Conservation (phyloP, 768 basidiomycete genomes). For the Crepidotus variabilis region DNA sequence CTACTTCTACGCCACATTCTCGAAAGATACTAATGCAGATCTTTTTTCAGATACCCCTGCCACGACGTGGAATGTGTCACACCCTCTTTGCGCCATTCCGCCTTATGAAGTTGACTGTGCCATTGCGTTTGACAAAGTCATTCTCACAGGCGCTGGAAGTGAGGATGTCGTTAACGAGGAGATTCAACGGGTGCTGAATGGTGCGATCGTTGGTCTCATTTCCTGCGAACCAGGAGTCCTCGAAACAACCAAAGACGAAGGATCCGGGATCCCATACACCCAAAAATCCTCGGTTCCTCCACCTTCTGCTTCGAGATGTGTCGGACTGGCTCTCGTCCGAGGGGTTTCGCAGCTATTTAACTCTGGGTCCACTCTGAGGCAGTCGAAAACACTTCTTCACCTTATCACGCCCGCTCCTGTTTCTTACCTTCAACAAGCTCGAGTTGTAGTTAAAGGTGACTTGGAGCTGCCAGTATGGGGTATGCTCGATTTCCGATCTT, state of each 20-base stretch:
- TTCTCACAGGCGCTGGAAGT: constrained; percentile 67
- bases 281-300: constrained; percentile 53
- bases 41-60: constrained; percentile 32
- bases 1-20: constrained; percentile 64
- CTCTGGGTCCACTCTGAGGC: background rate
- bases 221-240: constrained; percentile 41
- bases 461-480: constrained; percentile 86
- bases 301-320: constrained; percentile 57
- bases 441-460: constrained; percentile 79
- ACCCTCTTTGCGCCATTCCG: constrained; percentile 61
- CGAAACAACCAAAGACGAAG: constrained; percentile 19
- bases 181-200: constrained; percentile 69
- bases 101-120: constrained; percentile 72
- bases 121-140: constrained; percentile 55
- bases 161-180: constrained; percentile 79
- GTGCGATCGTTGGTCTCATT: constrained; percentile 76
- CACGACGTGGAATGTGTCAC: constrained; percentile 57
- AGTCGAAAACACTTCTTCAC: constrained; percentile 46
- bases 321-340: constrained; percentile 80
- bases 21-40: constrained; percentile 7
- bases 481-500: constrained; percentile 66
- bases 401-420: constrained; percentile 77
- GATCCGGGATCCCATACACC: constrained; percentile 46
- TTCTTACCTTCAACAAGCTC: constrained; percentile 31
- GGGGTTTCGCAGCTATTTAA: constrained; percentile 21